phyloP scores from a whole-genome alignment of 2,329 filamentous ascomycete genomes.

The Alternaria infectoria region DNA sequence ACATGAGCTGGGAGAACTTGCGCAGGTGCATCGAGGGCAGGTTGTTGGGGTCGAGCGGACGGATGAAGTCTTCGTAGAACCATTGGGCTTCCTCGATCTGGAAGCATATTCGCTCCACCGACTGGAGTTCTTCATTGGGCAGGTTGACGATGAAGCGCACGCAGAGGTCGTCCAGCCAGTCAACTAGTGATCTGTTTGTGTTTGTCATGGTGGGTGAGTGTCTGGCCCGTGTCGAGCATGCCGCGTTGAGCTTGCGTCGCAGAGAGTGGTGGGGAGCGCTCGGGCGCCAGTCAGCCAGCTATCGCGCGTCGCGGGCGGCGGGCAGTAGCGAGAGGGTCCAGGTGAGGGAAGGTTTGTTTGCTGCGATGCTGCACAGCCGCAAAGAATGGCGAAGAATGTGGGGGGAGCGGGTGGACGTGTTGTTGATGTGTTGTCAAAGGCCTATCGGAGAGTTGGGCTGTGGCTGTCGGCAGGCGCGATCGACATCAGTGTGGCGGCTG shows the following conservation, averaged over 20 bases:
- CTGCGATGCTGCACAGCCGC: conserved; percentile 34
- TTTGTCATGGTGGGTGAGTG: conserved; percentile 64
- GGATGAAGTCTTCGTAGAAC: conserved; percentile 99
- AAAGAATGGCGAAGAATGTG: conserved; percentile 30
- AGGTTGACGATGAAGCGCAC: conserved; percentile 98
- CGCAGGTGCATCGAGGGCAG: conserved; percentile 86
- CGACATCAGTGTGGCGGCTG: conserved; percentile 15
- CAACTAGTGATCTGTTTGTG: conserved; percentile 84
- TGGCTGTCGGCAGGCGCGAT: conserved; percentile 10
- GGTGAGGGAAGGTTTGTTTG: conserved; percentile 1
- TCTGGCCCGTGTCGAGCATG: conserved; percentile 66
- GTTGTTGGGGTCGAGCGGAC: conserved; percentile 78
- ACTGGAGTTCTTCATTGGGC: conserved; percentile 86
- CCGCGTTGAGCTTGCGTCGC: conserved; percentile 47
- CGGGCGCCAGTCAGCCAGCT: conserved; percentile 1
- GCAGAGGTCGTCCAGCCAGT: conserved; percentile 97
- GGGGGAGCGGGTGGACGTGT: not conserved
- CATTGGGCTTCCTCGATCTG: conserved; percentile 99
- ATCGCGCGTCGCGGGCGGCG: conserved; percentile 9
- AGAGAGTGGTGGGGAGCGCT: conserved; percentile 15
- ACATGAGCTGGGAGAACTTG: conserved; percentile 87
- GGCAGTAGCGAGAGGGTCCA: conserved; percentile 17
- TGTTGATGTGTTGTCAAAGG: conserved; percentile 12
- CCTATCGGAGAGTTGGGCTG: conserved; percentile 7
- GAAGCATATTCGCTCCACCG: conserved; percentile 94